These are phyloP conservation scores for Trichoderma brevicompactum DNA, from an alignment of 2,329 filamentous ascomycete species.

Conservation along the genomic window DNA sequence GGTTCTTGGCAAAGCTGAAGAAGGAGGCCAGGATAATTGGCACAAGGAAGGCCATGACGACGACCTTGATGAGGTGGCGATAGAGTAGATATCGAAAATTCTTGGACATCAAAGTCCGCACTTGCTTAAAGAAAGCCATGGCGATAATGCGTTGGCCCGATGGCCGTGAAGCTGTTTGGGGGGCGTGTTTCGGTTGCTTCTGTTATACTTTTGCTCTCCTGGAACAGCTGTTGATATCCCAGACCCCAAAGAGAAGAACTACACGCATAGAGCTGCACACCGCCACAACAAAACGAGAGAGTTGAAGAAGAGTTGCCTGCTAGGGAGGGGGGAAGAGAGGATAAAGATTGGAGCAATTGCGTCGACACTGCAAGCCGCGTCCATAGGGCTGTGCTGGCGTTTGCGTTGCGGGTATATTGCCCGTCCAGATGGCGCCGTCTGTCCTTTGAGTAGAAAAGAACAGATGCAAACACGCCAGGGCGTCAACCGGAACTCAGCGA, in stretches of 20 bases:
- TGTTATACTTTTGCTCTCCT: background rate
- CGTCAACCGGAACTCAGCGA: background rate
- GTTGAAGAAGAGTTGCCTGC: background rate
- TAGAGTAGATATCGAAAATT: conserved; percentile 63
- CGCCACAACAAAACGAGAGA: background rate
- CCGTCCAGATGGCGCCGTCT: background rate
- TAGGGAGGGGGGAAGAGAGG: background rate
- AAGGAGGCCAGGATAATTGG: conserved; percentile 63
- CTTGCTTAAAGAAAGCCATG: conserved; percentile 62
- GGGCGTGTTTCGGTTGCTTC: background rate
- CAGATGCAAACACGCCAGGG: background rate
- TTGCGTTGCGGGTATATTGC: conserved; percentile 8
- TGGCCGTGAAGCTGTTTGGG: background rate
- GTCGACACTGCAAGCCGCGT: background rate
- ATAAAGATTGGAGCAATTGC: background rate
- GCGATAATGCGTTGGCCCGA: background rate
- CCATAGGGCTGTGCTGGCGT: conserved; percentile 3
- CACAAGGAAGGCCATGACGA: conserved; percentile 62
- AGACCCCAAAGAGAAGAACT: background rate
- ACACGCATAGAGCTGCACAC: background rate
- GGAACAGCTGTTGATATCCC: background rate
- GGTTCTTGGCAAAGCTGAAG: conserved; percentile 74
- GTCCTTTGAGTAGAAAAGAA: background rate
- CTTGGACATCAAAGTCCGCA: conserved; percentile 64
- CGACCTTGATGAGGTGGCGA: conserved; percentile 57